Conservation (phyloP, 148 eudicot species). For the Chenopodium formosanum region DNA sequence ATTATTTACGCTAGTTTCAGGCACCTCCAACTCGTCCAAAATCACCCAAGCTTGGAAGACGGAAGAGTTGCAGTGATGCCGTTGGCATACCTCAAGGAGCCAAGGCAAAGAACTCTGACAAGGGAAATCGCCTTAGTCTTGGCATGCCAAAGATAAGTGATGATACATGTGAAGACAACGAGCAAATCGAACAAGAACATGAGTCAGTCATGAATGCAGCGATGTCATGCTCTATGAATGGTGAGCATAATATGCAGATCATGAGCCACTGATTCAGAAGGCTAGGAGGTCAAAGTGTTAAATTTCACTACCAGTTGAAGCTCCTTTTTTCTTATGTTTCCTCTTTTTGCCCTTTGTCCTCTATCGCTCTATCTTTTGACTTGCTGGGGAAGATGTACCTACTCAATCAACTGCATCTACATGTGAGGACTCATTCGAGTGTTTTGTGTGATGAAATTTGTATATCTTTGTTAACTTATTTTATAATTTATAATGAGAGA, state of each 20-base stretch:
- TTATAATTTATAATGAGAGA: slow-evolving; percentile 19
- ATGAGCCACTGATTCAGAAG: slow-evolving; percentile 28
- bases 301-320: background rate
- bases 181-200: slow-evolving; percentile 18
- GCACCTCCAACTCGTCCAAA: slow-evolving; percentile 85
- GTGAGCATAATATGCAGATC: slow-evolving; percentile 35
- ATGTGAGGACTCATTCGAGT: slow-evolving; percentile 21
- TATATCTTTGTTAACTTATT: slow-evolving; percentile 33
- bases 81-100: slow-evolving; percentile 26
- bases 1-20: slow-evolving; percentile 34
- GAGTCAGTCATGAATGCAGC: slow-evolving; percentile 21
- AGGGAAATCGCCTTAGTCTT: slow-evolving; percentile 46
- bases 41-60: slow-evolving; percentile 83
- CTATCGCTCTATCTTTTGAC: slow-evolving; percentile 17
- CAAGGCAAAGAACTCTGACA: slow-evolving; percentile 30
- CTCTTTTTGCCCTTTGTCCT: background rate
- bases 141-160: slow-evolving; percentile 11
- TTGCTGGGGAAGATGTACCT: slow-evolving; percentile 24
- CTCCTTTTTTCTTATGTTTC: background rate
- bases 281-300: slow-evolving; percentile 1
- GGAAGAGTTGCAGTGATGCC: slow-evolving; percentile 64
- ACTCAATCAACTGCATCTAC: slow-evolving; percentile 3
- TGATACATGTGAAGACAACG: slow-evolving; percentile 9
- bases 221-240: slow-evolving; percentile 22
- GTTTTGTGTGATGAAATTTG: slow-evolving; percentile 32